Evolutionary conservation across 306 rosid species (phyloP), one percentile per base, ranked within the genome.

Genomic region (Prunus mongolica): DNA sequence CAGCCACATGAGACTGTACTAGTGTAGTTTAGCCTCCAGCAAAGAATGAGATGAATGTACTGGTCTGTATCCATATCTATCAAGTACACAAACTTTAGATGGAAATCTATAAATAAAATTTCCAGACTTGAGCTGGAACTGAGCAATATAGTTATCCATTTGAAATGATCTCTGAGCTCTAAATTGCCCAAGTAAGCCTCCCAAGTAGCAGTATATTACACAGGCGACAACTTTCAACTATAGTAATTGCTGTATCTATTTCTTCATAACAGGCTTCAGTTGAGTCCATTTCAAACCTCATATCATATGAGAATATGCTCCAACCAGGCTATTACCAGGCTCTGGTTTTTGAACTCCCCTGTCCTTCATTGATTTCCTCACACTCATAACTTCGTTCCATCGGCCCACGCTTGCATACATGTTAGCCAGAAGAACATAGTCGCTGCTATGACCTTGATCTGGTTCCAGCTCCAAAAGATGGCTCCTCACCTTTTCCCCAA

Each of bases 371-470:
- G 89, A 78, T 77, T 79, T 81, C 77, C 97, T 87, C 75, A 84
- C 82, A 64, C 69, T 65, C 57, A 69, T 71, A 83, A 82, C 87
- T 49, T 88, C 84, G 22, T 75, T 85, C 97, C 97, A 91, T 58
- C 76, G 81, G n/a, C 88, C 93, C 1, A 18, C 45, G 32, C 88
- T 90, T 65, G 93, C 98, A 67, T 93, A 88, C 82, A 83, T 83
- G 84, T 76, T 91, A 30, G 95, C 91, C 19, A 89, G 84, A 81
- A 89, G 96, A 85, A 91, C 93, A 45, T 86, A 90, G 73, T 93
- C 93, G 58, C 94, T 82, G 79, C 93, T 88, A 14, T 49, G 54
- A 15, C 18, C 54, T 74, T 90, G 88, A 72, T 90, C 85, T 57
- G 91, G 84, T 69, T 87, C 91, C 75, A 91, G 61, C 78, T 83